Evolutionary conservation across 805 yeast species (phyloP), one percentile per base, ranked within the genome.

Genomic region (Teunomyces stri): DNA sequence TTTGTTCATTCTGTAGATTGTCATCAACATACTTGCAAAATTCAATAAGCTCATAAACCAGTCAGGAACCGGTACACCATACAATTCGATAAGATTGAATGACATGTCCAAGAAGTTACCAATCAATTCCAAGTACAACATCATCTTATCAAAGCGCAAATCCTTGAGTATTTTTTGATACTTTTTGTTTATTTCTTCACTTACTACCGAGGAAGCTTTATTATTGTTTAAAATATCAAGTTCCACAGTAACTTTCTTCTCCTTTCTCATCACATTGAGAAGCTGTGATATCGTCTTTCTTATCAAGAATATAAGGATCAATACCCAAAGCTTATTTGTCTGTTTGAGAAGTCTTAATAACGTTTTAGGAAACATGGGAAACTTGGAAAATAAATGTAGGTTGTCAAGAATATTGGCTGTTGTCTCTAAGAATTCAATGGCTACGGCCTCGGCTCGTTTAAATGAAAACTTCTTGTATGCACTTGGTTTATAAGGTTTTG

Each of bases 1-100:
- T 56, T 72, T 72, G 58, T 72, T 72, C 78, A 72, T 72, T 61
- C 78, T 69, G 65, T 72, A 72, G 40, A 72, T 57, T n/a, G 76
- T 69, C 78, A 72, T 72, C 45, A 59, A 62, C 76, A 72, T 72
- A 51, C 75, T 69, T 15, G 74, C 65, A 44, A 66, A 57, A 50
- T 71, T 72, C 58, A 72, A 64, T 7, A 57, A 48, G 48, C 61
- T 65, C 76, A 72, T 70, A 42, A 70, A 57, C 75, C 76, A 71
- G 33, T 65, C 68, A 3, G 76, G 76, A 6, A 72, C 68, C 2
- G 58, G 57, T 25, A 69, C 36, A 3, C 64, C 64, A 41, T 65
- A 66, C 13, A 68, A 56, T 51, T 72, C 78, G 44, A 72, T 70
- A 40, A 65, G 48, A 46, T 72, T 72, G 54, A 72, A 72, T 6